Evolutionary conservation across 2,329 filamentous ascomycete genomes (phyloP).

Genomic region (Coleophoma crateriformis): DNA sequence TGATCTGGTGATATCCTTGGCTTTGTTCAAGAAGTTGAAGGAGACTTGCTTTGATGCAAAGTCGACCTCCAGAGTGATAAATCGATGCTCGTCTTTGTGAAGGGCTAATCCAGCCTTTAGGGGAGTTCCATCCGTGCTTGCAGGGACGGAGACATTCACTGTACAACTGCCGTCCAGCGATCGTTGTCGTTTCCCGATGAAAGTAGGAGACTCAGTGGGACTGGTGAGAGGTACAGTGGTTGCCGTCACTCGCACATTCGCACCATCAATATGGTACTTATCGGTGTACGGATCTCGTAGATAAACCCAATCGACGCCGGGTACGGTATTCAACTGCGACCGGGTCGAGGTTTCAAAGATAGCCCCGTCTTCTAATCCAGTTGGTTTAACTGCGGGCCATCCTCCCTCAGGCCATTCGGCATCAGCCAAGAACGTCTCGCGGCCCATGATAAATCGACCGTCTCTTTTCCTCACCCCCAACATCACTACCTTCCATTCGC

Average conservation of each 20-base stretch:
- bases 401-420: slow-evolving; percentile 23
- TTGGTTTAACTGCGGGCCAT: slow-evolving; percentile 13
- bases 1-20: slow-evolving; percentile 2
- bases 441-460: slow-evolving; percentile 23
- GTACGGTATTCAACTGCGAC: slow-evolving; percentile 5
- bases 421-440: slow-evolving; percentile 27
- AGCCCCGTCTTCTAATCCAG: slow-evolving; percentile 3
- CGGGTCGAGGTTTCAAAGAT: not conserved
- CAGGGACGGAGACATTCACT: not conserved
- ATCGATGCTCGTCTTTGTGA: slow-evolving; percentile 20
- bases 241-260: slow-evolving; percentile 2
- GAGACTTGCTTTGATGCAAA: slow-evolving; percentile 5
- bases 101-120: slow-evolving; percentile 13
- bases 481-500: slow-evolving; percentile 11
- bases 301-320: slow-evolving; percentile 4
- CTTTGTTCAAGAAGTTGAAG: slow-evolving; percentile 12
- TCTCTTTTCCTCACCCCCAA: slow-evolving; percentile 11
- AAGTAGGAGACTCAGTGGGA: slow-evolving; percentile 5
- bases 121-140: not conserved
- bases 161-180: slow-evolving; percentile 1
- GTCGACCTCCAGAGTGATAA: slow-evolving; percentile 15
- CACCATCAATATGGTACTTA: slow-evolving; percentile 1
- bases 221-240: slow-evolving; percentile 1
- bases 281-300: slow-evolving; percentile 7
- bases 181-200: slow-evolving; percentile 12